phyloP scores from a whole-genome alignment of 768 basidiomycete species.

The Vararia minispora region DNA sequence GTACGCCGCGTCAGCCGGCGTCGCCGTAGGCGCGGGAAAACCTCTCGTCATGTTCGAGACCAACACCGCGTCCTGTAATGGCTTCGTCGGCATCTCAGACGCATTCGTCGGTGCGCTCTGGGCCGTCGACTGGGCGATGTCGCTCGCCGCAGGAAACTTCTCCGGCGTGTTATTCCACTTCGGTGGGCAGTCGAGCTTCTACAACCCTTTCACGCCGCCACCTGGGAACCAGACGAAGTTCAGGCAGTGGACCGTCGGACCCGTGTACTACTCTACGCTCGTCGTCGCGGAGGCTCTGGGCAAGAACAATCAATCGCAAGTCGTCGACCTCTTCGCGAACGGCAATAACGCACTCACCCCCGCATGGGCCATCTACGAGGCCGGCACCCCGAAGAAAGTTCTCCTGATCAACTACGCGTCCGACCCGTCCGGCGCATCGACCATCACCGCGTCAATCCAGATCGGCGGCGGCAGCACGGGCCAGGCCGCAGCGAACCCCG shows the following conservation, averaged over 20 bases:
- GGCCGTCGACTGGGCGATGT: conserved; percentile 38
- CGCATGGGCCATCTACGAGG: conserved; percentile 60
- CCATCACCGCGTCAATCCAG: conserved; percentile 38
- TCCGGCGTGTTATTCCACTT: conserved; percentile 33
- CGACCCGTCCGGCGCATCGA: conserved; percentile 42
- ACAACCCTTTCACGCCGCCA: conserved; percentile 40
- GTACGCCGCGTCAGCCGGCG: conserved; percentile 36
- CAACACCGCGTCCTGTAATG: conserved; percentile 39
- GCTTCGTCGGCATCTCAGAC: conserved; percentile 42
- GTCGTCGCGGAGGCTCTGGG: conserved; percentile 61
- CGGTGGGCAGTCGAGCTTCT: conserved; percentile 50
- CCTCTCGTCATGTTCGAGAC: conserved; percentile 45
- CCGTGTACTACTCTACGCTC: conserved; percentile 61
- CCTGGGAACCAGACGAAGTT: conserved; percentile 40
- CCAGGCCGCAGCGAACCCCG: conserved; percentile 25
- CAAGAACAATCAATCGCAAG: conserved; percentile 44
- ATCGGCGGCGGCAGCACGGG: conserved; percentile 30
- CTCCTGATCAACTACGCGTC: conserved; percentile 63
- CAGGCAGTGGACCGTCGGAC: conserved; percentile 61
- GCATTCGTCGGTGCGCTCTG: conserved; percentile 40
- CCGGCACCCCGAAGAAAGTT: conserved; percentile 43
- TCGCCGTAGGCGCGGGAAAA: conserved; percentile 25
- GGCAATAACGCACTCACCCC: conserved; percentile 44
- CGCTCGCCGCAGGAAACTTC: conserved; percentile 37
- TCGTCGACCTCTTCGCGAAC: conserved; percentile 50